These are phyloP conservation scores for Solanum chilense DNA, from an alignment of 257 asterid genomes.

Conservation along the genomic window DNA sequence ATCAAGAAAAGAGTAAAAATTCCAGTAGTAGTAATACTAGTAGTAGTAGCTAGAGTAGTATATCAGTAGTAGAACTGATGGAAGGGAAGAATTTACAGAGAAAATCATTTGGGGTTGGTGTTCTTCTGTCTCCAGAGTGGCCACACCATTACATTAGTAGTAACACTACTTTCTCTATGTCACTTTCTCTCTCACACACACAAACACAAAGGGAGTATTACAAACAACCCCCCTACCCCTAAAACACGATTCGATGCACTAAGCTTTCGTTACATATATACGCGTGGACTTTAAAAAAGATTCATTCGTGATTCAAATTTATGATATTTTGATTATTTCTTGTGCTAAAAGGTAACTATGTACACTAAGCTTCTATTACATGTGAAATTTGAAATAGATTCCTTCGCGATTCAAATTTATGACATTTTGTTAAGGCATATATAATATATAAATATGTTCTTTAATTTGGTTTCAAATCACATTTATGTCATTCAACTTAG, in stretches of 20 bases:
- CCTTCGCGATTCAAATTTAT: neutral
- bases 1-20: neutral
- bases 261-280: too few relatives aligned
- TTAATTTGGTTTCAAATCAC: too few relatives aligned
- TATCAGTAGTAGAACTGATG: neutral
- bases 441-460: too few relatives aligned
- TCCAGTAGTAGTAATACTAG: neutral
- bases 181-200: neutral
- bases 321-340: neutral
- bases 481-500: too few relatives aligned
- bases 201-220: neutral
- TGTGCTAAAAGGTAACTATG: neutral
- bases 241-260: accelerated
- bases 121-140: slow-evolving; percentile 5
- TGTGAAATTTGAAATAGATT: neutral
- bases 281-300: neutral
- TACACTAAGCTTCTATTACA: too few relatives aligned
- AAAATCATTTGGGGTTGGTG: slow-evolving; percentile 4
- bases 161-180: neutral
- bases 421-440: neutral
- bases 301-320: neutral
- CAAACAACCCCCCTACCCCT: neutral
- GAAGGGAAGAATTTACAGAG: slow-evolving; percentile 3
- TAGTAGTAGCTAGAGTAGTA: neutral
- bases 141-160: neutral